Percentiles rank a stretch among this genome's conserved stretches.
phyloP scores from a whole-genome alignment of 805 yeast species.

The Sugiyamaella mastotermitis region DNA sequence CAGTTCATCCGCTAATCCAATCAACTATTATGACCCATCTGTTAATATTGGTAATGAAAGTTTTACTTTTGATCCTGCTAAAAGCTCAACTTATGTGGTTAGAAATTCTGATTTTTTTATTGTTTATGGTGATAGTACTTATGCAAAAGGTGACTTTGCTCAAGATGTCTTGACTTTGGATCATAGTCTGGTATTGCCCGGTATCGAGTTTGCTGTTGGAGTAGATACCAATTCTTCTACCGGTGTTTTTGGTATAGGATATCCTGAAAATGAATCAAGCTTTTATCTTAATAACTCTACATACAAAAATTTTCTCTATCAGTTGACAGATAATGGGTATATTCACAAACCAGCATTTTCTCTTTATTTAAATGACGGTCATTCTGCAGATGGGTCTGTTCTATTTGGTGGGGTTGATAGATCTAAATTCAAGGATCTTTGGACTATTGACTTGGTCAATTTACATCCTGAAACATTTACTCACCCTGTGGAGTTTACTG shows the following conservation, averaged over 20 bases:
- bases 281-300: no score
- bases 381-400: constrained; percentile 25
- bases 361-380: constrained; percentile 43
- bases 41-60: constrained; percentile 1
- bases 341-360: constrained; percentile 67
- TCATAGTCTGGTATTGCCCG: constrained; percentile 40
- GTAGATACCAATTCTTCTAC: constrained; percentile 35
- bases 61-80: background rate
- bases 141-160: constrained; percentile 18
- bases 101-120: constrained; percentile 15
- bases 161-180: constrained; percentile 32
- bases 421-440: constrained; percentile 21
- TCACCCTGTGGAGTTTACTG: no score
- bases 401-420: constrained; percentile 30
- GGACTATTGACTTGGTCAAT: no score
- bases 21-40: background rate
- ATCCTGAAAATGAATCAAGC: constrained; percentile 12
- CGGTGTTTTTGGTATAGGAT: constrained; percentile 42
- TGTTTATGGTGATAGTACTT: constrained; percentile 17
- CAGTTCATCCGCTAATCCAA: constrained; percentile 51
- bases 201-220: constrained; percentile 10
- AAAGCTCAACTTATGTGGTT: constrained; percentile 25
- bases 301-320: no score
- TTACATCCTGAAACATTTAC: no score
- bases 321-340: no score